Base-by-base conservation (phyloP, 2,329 filamentous ascomycete genomes). In the Arthrobotrys musiformis region DNA sequence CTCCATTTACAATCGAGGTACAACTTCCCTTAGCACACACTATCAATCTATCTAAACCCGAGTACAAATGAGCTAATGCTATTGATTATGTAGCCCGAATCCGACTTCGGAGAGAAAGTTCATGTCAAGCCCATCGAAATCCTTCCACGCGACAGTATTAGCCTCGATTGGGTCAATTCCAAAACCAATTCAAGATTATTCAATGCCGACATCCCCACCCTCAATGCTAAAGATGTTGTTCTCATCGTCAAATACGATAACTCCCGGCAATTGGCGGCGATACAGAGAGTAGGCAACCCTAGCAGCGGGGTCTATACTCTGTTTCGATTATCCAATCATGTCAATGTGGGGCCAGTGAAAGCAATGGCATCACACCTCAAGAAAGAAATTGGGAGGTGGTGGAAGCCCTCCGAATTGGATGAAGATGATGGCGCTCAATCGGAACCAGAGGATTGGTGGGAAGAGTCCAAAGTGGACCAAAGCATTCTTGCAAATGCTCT, bases 381-480 rank as follows among this genome's bases (percentile, higher is more conserved):
- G 58, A 60, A 62, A 26, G 30, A 67, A n/a, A n/a, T 35, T 44
- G 37, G 42, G 28, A 30, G 61, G 9, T 62, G 54, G 67, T 52
- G 42, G 54, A 40, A 19, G 42, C 56, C 54, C 9, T 4, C 28
- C 24, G 50, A 66, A 37, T 44, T 35, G 11, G 26, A 30, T 6
- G 63, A 24, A 1, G 61, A 69, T 4, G 58, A 46, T 8, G 52
- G 22, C 8, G 4, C 19, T 19, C 48, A 77, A 11, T 44, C 48
- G 28, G 66, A 67, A 17, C 4, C 50, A 11, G 73, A 77, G 17
- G 66, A 61, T 11, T 77, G 73, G 73, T 70, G 66, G 73, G 66
- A 30, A 1, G 66, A 37, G 1, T 17, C n/a, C 19, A 35, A 52
- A 15, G 11, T 67, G 6, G 66, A 28, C n/a, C 54, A 61, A 19